A percentile compares a stretch with the other conserved stretches of the same genome.
Evolutionary conservation across 2,329 filamentous ascomycete genomes (phyloP).

Genomic region (Cladosporium cucumerinum): DNA sequence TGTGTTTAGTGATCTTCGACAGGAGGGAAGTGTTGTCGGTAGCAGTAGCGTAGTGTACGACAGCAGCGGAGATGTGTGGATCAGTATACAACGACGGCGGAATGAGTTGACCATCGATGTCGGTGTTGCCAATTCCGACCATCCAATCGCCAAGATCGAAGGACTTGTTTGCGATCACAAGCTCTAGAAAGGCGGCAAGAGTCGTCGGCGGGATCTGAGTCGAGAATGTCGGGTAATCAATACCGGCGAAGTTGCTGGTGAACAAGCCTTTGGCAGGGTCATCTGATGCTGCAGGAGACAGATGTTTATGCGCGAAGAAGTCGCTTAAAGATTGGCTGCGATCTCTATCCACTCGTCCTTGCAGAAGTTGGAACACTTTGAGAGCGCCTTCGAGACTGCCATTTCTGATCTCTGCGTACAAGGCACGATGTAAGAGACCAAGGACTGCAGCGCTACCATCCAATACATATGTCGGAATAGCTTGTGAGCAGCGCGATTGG

Average conservation of each 20-base stretch:
- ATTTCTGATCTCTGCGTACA: constrained; percentile 39
- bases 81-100: constrained; percentile 44
- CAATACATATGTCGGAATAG: constrained; percentile 40
- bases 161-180: constrained; percentile 42
- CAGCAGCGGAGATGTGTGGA: constrained; percentile 48
- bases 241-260: constrained; percentile 32
- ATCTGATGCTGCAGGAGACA: constrained; percentile 25
- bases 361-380: constrained; percentile 37
- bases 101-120: constrained; percentile 55
- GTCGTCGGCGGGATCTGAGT: constrained; percentile 46
- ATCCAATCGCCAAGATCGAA: constrained; percentile 54
- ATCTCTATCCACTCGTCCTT: constrained; percentile 43
- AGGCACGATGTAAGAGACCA: constrained; percentile 42
- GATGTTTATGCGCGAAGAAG: constrained; percentile 37
- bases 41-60: constrained; percentile 54
- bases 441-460: constrained; percentile 44
- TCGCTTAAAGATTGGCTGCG: constrained; percentile 41
- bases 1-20: constrained; percentile 23
- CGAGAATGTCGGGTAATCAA: constrained; percentile 46
- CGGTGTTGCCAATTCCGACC: constrained; percentile 50
- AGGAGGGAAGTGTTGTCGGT: constrained; percentile 43
- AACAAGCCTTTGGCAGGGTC: constrained; percentile 21
- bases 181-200: constrained; percentile 43
- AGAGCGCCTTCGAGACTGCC: constrained; percentile 41
- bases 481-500: constrained; percentile 34